These are phyloP conservation scores for Lactifluus volemus DNA, from an alignment of 768 basidiomycete species.

Conservation along the genomic window DNA sequence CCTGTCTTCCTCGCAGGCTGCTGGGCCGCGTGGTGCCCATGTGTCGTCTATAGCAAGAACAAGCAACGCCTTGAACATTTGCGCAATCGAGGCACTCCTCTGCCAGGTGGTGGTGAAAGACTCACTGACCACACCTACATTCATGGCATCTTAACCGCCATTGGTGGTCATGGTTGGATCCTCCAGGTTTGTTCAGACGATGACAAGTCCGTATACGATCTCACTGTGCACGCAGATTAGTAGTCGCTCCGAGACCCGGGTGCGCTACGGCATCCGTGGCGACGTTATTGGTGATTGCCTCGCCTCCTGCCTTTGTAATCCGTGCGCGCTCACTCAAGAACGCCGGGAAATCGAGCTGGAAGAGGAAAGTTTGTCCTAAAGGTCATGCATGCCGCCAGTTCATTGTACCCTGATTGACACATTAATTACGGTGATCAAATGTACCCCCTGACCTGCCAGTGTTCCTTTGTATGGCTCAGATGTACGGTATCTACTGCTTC, in stretches of 20 bases:
- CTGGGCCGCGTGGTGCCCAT: conserved; percentile 34
- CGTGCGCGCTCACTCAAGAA: neutral
- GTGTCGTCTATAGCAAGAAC: conserved; percentile 32
- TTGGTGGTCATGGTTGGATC: neutral
- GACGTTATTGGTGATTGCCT: neutral
- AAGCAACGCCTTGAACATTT: conserved; percentile 34
- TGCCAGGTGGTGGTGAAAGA: conserved; percentile 7
- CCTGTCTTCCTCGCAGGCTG: conserved; percentile 23
- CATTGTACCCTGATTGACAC: neutral
- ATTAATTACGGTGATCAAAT: neutral
- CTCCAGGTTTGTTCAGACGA: neutral
- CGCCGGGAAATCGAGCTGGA: conserved; percentile 2
- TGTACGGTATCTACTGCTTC: no score
- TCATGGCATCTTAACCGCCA: neutral
- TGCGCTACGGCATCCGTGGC: neutral
- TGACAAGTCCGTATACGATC: neutral
- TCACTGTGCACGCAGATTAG: neutral
- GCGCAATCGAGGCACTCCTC: conserved; percentile 28
- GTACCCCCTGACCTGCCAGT: no score
- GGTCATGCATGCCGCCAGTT: no score
- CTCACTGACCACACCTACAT: neutral
- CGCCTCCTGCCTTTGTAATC: neutral
- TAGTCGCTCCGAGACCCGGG: neutral
- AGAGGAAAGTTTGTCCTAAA: neutral
- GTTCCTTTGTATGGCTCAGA: no score